Conservation (phyloP, 2,329 filamentous ascomycete species). For the Nothophoma quercina region DNA sequence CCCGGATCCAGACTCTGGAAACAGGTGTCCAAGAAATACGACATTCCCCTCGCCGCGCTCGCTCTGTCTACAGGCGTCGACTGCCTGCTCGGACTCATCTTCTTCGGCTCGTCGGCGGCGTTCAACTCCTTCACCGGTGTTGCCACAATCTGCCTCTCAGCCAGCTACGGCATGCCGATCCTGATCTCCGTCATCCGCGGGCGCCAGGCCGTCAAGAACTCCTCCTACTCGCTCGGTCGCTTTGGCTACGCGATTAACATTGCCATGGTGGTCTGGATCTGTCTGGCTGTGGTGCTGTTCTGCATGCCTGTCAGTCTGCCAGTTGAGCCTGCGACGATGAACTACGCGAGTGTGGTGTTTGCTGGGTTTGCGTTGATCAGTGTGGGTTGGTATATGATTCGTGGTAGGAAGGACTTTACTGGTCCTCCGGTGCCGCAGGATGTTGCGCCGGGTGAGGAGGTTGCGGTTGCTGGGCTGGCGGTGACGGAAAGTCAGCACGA, state of each 20-base stretch:
- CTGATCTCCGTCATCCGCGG: constrained; percentile 73
- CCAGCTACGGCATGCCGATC: constrained; percentile 79
- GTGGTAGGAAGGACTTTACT: constrained; percentile 48
- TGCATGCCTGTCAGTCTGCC: constrained; percentile 69
- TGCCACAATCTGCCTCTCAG: constrained; percentile 78
- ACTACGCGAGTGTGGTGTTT: constrained; percentile 54
- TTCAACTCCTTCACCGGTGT: constrained; percentile 84
- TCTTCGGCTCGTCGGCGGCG: constrained; percentile 77
- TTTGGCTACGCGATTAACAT: constrained; percentile 75
- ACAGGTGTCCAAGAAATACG: constrained; percentile 68
- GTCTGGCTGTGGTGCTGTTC: constrained; percentile 74
- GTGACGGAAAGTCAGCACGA: constrained; percentile 39
- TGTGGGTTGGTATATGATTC: constrained; percentile 47
- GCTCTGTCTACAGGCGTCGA: constrained; percentile 73
- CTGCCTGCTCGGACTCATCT: constrained; percentile 77
- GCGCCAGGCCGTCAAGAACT: constrained; percentile 70
- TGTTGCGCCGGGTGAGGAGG: constrained; percentile 44
- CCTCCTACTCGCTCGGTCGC: constrained; percentile 71
- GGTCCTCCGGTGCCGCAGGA: constrained; percentile 49
- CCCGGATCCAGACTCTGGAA: constrained; percentile 73
- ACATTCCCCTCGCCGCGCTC: constrained; percentile 75
- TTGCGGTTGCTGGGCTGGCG: constrained; percentile 42
- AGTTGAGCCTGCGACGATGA: constrained; percentile 52
- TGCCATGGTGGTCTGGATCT: constrained; percentile 74
- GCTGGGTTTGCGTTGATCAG: constrained; percentile 50